These are phyloP conservation scores for Eremothecium sinecaudum DNA, from an alignment of 1,139 yeast species.

Conservation along the genomic window DNA sequence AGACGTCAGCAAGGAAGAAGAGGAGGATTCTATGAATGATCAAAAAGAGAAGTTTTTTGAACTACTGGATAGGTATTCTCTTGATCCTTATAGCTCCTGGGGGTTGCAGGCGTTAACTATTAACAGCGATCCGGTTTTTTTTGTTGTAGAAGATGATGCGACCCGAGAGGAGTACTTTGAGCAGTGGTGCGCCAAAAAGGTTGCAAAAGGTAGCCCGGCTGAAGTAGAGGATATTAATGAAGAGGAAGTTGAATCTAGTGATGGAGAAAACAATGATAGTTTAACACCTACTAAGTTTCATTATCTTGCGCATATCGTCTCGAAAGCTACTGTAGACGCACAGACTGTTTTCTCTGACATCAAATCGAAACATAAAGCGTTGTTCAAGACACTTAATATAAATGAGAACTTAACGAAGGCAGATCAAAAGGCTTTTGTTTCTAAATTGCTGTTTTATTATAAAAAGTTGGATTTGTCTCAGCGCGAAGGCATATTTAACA, in stretches of 20 bases:
- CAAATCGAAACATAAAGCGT: conserved; percentile 15
- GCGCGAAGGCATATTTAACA: conserved; percentile 15
- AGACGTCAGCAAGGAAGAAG: conserved; percentile 9
- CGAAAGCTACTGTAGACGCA: conserved; percentile 17
- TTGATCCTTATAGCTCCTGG: conserved; percentile 27
- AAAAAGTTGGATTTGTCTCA: conserved; percentile 17
- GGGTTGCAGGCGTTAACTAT: conserved; percentile 18
- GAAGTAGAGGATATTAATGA: conserved; percentile 4
- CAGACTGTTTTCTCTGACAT: conserved; percentile 24
- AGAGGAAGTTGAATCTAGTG: conserved; percentile 7
- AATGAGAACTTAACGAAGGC: conserved; percentile 15
- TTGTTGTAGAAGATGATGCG: conserved; percentile 15
- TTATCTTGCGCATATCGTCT: conserved; percentile 27
- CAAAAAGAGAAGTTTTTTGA: conserved; percentile 10
- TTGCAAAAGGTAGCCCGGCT: conserved; percentile 5
- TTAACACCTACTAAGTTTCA: conserved; percentile 26
- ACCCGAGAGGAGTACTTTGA: conserved; percentile 22
- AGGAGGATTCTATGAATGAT: conserved; percentile 6
- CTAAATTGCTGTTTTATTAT: conserved; percentile 24
- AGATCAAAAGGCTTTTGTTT: conserved; percentile 20
- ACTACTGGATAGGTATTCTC: conserved; percentile 15
- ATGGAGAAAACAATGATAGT: conserved; percentile 13
- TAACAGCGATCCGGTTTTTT: conserved; percentile 19
- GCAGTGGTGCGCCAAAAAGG: conserved; percentile 20
- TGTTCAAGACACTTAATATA: conserved; percentile 22